A percentile compares a stretch with the other conserved stretches of the same genome.
Conservation (phyloP, 2,329 filamentous ascomycete species). For the Aspergillus viridinutans region DNA sequence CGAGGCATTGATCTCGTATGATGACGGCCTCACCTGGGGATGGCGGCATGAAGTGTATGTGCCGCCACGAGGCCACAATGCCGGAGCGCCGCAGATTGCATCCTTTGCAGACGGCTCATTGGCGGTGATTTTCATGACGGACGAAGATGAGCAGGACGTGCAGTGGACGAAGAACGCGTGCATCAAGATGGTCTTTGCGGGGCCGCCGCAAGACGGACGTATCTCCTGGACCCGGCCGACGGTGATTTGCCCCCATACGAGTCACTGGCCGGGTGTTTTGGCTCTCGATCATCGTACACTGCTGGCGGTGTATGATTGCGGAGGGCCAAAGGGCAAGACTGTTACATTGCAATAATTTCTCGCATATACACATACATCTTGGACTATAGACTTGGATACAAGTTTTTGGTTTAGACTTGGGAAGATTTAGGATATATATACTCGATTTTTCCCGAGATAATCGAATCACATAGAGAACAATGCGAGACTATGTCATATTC, state of each 20-base stretch:
- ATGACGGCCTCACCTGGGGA: constrained; percentile 41
- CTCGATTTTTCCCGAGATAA: too few relatives aligned
- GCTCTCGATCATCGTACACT: constrained; percentile 19
- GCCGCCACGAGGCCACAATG: constrained; percentile 35
- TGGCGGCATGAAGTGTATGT: constrained; percentile 40
- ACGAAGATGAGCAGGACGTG: constrained; percentile 36
- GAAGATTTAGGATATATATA: not conserved
- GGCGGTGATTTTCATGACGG: constrained; percentile 47
- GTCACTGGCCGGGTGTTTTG: constrained; percentile 40
- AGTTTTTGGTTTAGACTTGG: not conserved
- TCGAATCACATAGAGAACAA: too few relatives aligned
- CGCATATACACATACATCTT: not conserved
- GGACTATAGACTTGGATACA: not conserved
- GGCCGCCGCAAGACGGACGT: constrained; percentile 28
- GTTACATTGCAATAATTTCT: constrained; percentile 11
- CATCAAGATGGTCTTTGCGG: constrained; percentile 40
- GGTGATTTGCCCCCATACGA: constrained; percentile 27
- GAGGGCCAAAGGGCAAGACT: constrained; percentile 23
- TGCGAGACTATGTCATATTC: too few relatives aligned
- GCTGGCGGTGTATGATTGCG: constrained; percentile 28
- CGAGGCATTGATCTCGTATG: constrained; percentile 44
- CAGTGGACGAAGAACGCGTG: constrained; percentile 39
- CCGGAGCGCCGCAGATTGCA: constrained; percentile 45
- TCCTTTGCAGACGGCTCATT: constrained; percentile 37
- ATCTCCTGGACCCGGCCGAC: constrained; percentile 33